phyloP scores from a whole-genome alignment of 2,329 filamentous ascomycete genomes.

The Shiraia bambusicola region DNA sequence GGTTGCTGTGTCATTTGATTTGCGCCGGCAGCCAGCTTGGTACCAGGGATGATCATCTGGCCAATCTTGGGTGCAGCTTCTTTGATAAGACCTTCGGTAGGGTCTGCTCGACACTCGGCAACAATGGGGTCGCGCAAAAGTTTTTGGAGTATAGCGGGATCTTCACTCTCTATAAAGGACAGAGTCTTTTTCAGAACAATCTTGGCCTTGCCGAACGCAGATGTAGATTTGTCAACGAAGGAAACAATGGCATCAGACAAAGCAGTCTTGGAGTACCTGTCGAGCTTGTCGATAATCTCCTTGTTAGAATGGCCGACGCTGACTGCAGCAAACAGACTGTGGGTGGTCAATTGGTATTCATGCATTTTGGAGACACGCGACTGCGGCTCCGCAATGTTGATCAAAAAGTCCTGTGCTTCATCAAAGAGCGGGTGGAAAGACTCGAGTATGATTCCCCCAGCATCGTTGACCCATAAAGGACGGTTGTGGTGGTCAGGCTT shows the following conservation, averaged over 20 bases:
- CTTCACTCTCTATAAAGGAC: conserved; percentile 90
- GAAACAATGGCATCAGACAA: conserved; percentile 76
- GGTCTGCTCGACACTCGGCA: conserved; percentile 74
- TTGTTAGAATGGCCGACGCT: conserved; percentile 87
- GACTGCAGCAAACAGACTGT: conserved; percentile 93
- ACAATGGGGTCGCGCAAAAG: conserved; percentile 85
- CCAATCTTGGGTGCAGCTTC: conserved; percentile 83
- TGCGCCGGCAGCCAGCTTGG: conserved; percentile 86
- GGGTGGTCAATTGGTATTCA: conserved; percentile 87
- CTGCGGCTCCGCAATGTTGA: conserved; percentile 90
- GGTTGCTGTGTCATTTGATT: conserved; percentile 60
- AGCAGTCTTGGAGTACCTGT: conserved; percentile 84
- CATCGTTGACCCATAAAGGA: conserved; percentile 90
- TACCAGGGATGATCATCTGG: conserved; percentile 88
- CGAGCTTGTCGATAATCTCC: conserved; percentile 87
- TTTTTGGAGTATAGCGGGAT: conserved; percentile 80
- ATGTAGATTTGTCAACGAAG: conserved; percentile 81
- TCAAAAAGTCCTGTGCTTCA: conserved; percentile 90
- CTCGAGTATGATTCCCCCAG: conserved; percentile 86
- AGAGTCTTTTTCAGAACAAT: conserved; percentile 92
- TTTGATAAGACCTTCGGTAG: conserved; percentile 70
- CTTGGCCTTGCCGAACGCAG: conserved; percentile 93
- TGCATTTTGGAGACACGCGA: conserved; percentile 89
- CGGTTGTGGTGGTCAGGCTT: conserved; percentile 89
- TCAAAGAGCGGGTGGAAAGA: conserved; percentile 87